Evolutionary conservation across 2,329 filamentous ascomycete species (phyloP).

Genomic region (Diplodia mutila): DNA sequence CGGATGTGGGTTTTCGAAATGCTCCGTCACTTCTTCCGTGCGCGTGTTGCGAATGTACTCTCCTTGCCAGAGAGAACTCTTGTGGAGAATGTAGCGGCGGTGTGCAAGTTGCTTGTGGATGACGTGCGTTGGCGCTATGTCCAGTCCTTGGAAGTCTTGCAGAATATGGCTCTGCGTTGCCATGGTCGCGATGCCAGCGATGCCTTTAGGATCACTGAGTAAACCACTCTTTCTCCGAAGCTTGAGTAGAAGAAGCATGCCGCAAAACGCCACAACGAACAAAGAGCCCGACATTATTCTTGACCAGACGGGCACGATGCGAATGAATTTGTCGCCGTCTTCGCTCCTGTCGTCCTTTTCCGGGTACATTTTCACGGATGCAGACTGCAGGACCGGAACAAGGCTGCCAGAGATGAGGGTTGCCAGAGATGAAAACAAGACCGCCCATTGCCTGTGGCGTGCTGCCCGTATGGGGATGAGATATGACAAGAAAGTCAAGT

Average conservation of each 20-base stretch:
- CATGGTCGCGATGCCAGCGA: constrained; percentile 75
- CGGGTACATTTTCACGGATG: constrained; percentile 62
- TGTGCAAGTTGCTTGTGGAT: constrained; percentile 71
- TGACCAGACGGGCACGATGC: constrained; percentile 63
- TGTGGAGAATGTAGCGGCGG: constrained; percentile 69
- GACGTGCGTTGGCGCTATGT: constrained; percentile 66
- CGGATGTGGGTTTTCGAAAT: constrained; percentile 61
- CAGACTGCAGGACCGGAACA: constrained; percentile 70
- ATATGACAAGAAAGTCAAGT: constrained; percentile 70
- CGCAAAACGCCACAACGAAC: constrained; percentile 61
- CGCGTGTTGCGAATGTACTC: constrained; percentile 52
- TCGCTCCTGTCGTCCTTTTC: constrained; percentile 53
- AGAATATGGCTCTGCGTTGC: constrained; percentile 73
- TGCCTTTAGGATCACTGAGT: constrained; percentile 69
- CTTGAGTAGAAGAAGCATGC: constrained; percentile 62
- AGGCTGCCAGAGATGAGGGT: constrained; percentile 69
- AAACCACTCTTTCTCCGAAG: constrained; percentile 69
- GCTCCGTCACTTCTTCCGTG: constrained; percentile 54
- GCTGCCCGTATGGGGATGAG: constrained; percentile 67
- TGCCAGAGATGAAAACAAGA: constrained; percentile 67
- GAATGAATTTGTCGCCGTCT: constrained; percentile 56
- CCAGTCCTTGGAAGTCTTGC: constrained; percentile 73
- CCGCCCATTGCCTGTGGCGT: constrained; percentile 67
- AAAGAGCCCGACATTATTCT: constrained; percentile 63
- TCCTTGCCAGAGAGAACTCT: constrained; percentile 71